Evolutionary conservation across 768 basidiomycete species (phyloP).

Genomic region (Leccinum barrowsii): DNA sequence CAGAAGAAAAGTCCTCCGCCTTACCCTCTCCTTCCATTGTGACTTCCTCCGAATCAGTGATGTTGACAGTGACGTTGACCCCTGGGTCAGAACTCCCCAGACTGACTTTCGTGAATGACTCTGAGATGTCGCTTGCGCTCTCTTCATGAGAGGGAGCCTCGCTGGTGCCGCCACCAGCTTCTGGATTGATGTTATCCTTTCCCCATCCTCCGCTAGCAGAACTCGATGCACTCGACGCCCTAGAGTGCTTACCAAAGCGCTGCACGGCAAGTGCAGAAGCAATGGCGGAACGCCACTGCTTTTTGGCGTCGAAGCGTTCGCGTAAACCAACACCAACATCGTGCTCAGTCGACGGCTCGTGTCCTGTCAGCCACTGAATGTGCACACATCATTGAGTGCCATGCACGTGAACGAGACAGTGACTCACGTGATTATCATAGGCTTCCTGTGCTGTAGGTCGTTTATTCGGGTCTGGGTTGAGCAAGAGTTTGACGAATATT

Average conservation of each 20-base stretch:
- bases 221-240: conserved; percentile 27
- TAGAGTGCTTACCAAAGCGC: conserved; percentile 29
- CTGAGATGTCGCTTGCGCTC: conserved; percentile 18
- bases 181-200: conserved; percentile 27
- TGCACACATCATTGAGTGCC: background rate
- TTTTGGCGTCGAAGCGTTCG: conserved; percentile 76
- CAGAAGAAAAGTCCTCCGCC: conserved; percentile 18
- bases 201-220: conserved; percentile 37
- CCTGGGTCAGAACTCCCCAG: conserved; percentile 34
- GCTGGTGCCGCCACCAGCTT: conserved; percentile 29
- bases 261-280: conserved; percentile 40
- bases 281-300: conserved; percentile 73
- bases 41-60: conserved; percentile 31
- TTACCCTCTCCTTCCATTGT: conserved; percentile 23
- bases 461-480: conserved; percentile 65
- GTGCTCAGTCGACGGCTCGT: conserved; percentile 62
- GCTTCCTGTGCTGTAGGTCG: conserved; percentile 78
- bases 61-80: conserved; percentile 40
- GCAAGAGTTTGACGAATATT: conserved; percentile 68
- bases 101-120: conserved; percentile 26
- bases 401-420: background rate
- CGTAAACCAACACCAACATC: conserved; percentile 73
- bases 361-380: conserved; percentile 68
- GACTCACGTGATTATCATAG: conserved; percentile 56
- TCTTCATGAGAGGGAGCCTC: conserved; percentile 34